Evolutionary conservation across 148 eudicot genomes (phyloP), one percentile per base, ranked within the genome.

Genomic region (Spergularia bocconei): DNA sequence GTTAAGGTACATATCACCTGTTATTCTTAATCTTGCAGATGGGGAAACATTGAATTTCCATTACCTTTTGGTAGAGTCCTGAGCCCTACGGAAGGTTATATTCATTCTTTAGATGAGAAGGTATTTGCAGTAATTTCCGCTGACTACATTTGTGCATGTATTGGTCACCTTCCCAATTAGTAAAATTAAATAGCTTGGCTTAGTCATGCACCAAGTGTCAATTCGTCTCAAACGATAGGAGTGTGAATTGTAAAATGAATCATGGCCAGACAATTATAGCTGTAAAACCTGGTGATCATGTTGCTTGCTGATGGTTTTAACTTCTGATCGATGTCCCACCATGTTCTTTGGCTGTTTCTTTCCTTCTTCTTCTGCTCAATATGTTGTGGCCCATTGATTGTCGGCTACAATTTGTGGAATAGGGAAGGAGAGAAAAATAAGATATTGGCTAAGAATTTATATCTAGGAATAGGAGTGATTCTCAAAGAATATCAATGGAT

Each of bases 51-150:
- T 7, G 98, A 90, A 74, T 93, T 93, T 77, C 93, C 98, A 61
- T 80, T 92, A 67, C 98, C 98, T n/a, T 93, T 91, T 67, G 96
- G 96, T 70, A 85, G 98, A 80, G 96, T 93, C 16, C 48, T 93
- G 72, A 93, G 96, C 77, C 64, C 98, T 57, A 91, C 93, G 20
- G 98, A 93, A 73, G 84, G 80, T 61, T 90, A 85, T 79, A 87
- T 93, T 80, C 98, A 89, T 76, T 73, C 89, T 47, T 80, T 92
- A 70, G 97, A 90, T 75, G 96, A 92, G 63, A 92, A 92, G 87
- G 95, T 87, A 79, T 78, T 56, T 81, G 25, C 44, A 39, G 13
- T 19, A 70, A 20, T 50, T 63, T 69, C 20, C 5, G 4, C 51
- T 36, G 11, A 53, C 2, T 66, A 44, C 17, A 19, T 16, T 72